Evolutionary conservation across 2,329 filamentous ascomycete species (phyloP).

Genomic region (Coniella lustricola): DNA sequence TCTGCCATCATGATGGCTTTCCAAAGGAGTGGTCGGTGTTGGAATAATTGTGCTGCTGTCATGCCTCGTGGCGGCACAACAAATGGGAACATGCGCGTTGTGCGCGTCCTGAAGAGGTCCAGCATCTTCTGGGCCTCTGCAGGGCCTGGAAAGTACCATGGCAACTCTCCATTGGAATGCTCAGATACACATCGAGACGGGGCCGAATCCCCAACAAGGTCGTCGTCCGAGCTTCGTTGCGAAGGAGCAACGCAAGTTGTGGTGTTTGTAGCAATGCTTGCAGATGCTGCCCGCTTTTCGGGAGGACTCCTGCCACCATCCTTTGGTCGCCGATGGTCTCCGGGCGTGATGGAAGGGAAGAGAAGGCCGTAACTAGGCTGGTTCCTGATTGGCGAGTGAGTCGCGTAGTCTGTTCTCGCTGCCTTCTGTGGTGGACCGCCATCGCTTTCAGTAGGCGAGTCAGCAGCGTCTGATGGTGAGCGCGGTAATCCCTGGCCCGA

Average conservation of each 20-base stretch:
- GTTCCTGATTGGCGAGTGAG: not conserved
- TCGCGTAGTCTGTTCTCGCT: not conserved
- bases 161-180: not conserved
- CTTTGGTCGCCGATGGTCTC: too few species aligned
- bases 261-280: too few species aligned
- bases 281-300: too few species aligned
- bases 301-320: too few species aligned
- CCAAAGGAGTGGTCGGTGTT: conserved; percentile 39
- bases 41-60: conserved; percentile 29
- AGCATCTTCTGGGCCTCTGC: conserved; percentile 35
- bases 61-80: conserved; percentile 33
- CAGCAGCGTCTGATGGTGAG: conserved; percentile 15
- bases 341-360: too few species aligned
- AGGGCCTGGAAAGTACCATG: not conserved
- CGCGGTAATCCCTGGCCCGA: conserved; percentile 17
- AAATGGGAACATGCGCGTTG: conserved; percentile 37
- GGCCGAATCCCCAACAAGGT: too few species aligned
- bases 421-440: not conserved
- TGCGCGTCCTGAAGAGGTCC: conserved; percentile 26
- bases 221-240: too few species aligned
- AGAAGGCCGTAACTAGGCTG: not conserved
- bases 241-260: too few species aligned
- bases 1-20: conserved; percentile 41
- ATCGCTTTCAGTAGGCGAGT: not conserved
- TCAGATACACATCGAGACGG: not conserved